Base-by-base conservation (phyloP, 1,139 yeast genomes). In the Tardiomyces digboiensis region DNA sequence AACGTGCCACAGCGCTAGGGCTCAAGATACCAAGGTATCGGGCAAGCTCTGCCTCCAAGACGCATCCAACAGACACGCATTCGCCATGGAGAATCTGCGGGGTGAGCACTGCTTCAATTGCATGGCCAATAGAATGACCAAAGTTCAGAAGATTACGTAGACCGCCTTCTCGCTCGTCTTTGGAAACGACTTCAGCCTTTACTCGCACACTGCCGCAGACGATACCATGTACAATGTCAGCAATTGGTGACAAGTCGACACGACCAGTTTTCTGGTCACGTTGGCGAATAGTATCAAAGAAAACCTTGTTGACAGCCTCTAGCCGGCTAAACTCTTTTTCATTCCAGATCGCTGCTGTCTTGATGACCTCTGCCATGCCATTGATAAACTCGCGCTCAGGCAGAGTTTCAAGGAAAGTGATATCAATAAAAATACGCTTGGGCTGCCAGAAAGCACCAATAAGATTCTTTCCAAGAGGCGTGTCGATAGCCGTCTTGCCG, bases 361-460 rank as follows among this genome's bases (percentile, higher is more conserved):
- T 93, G 55, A 93, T 83, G 46, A 93, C 97, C 67, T 93, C 99
- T 1, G 96, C 95, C 91, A 93, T 91, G 51, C 99, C 99, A 60
- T 93, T 93, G 58, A 93, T 86, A 63, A 93, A 87, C 62, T 93
- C 97, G 56, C 98, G 77, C 41, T 82, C 80, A 1, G 98, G 97
- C 50, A 93, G 72, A 18, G 97, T 84, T 53, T 82, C 82, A 60
- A 93, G 74, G 68, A 93, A 91, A 29, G 82, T 75, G 46, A 89
- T 80, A 65, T 93, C 99, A 40, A 85, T 91, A 60, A 88, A 81
- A 49, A 91, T 87, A 55, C 83, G 82, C 56, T 76, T 71, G 7
- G 98, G 98, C 67, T 93, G 99, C 84, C 96, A 93, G 66, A 93
- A 93, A 0, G 98, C 93, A 51, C 99, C 99, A 52, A 93, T 77